A percentile compares a stretch with the other conserved stretches of the same genome.
phyloP scores from a whole-genome alignment of 1,284 basidiomycete genomes.

The Ceratobasidium theobromae region DNA sequence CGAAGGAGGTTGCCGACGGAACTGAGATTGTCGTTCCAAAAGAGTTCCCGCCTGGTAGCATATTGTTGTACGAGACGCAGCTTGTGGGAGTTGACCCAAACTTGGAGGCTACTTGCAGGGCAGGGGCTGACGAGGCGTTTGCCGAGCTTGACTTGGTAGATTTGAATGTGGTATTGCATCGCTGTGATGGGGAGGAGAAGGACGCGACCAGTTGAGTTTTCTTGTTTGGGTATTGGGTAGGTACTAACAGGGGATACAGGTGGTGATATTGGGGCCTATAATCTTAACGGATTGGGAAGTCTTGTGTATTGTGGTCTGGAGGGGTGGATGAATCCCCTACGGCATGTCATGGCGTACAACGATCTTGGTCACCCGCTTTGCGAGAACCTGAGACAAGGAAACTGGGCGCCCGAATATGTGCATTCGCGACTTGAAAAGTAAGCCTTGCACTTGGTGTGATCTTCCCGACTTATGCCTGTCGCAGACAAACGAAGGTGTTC shows the following conservation, averaged over 20 bases:
- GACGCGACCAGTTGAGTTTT: conserved; percentile 64
- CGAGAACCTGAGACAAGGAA: conserved; percentile 78
- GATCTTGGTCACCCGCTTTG: conserved; percentile 91
- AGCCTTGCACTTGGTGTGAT: conserved; percentile 41
- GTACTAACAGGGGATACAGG: conserved; percentile 31
- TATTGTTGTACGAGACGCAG: conserved; percentile 87
- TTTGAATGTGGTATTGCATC: conserved; percentile 80
- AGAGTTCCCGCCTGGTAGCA: conserved; percentile 86
- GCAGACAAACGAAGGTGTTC: conserved; percentile 65
- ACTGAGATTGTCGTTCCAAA: conserved; percentile 82
- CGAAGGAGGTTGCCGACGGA: conserved; percentile 59
- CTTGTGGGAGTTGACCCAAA: conserved; percentile 65
- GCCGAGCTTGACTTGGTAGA: conserved; percentile 78
- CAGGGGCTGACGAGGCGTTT: conserved; percentile 71
- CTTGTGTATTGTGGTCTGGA: conserved; percentile 89
- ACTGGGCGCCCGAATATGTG: conserved; percentile 89
- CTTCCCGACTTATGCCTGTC: conserved; percentile 25
- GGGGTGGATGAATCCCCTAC: conserved; percentile 90
- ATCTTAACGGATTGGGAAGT: conserved; percentile 69
- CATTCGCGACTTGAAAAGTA: conserved; percentile 70
- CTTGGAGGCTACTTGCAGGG: conserved; percentile 70
- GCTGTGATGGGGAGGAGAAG: conserved; percentile 85
- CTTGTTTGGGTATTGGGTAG: neutral
- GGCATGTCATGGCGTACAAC: conserved; percentile 80
- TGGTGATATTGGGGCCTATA: conserved; percentile 73